These are phyloP conservation scores for Escallonia herrerae DNA, from an alignment of 129 eudicot genomes.

Conservation along the genomic window DNA sequence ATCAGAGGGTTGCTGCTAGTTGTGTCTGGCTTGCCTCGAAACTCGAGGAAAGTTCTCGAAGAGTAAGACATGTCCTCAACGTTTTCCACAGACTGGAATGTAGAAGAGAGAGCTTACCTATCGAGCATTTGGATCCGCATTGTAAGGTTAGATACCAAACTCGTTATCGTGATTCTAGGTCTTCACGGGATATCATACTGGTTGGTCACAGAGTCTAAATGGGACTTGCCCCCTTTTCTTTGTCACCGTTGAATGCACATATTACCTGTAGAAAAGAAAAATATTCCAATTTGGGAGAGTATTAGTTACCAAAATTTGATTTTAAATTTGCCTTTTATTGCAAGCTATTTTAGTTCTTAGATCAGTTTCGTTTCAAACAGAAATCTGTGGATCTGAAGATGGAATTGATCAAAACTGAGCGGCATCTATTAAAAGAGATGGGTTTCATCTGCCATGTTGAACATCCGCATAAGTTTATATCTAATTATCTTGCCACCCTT, in stretches of 20 bases:
- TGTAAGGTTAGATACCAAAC: slow-evolving; percentile 36
- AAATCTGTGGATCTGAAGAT: slow-evolving; percentile 64
- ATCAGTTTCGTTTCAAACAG: slow-evolving; percentile 21
- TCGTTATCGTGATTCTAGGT: too few relatives aligned
- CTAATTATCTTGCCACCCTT: slow-evolving; percentile 69
- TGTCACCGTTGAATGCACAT: too few relatives aligned
- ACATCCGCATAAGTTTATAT: slow-evolving; percentile 88
- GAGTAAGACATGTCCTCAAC: slow-evolving; percentile 68
- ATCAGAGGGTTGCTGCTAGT: slow-evolving; percentile 80
- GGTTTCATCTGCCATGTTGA: slow-evolving; percentile 90
- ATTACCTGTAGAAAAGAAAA: too few relatives aligned
- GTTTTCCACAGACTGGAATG: slow-evolving; percentile 89
- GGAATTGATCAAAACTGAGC: slow-evolving; percentile 64
- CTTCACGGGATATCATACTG: too few relatives aligned
- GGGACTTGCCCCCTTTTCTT: too few relatives aligned
- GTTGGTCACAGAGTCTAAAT: too few relatives aligned
- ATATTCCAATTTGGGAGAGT: too few relatives aligned
- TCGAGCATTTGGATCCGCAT: slow-evolving; percentile 58
- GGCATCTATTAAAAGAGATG: slow-evolving; percentile 75
- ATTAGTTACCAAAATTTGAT: neutral
- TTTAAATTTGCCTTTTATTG: neutral
- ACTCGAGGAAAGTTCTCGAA: slow-evolving; percentile 76
- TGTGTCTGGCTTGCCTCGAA: slow-evolving; percentile 96
- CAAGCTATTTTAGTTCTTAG: slow-evolving; percentile 3
- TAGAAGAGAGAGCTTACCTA: slow-evolving; percentile 73